Evolutionary conservation across 805 yeast species (phyloP), one percentile per base, ranked within the genome.

Genomic region (Candida nemodendra): DNA sequence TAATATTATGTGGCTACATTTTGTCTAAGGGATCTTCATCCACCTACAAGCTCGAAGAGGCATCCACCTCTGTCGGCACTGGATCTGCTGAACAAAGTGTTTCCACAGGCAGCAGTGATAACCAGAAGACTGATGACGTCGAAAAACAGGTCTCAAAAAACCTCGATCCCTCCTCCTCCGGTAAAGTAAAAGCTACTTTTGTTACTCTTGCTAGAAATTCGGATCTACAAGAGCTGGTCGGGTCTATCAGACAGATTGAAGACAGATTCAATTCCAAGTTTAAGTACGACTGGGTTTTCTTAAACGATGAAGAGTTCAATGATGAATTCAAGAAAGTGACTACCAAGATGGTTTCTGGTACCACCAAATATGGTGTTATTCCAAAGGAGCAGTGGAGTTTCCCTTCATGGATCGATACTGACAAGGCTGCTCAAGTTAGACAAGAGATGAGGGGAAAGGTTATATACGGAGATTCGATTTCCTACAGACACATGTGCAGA

Each of bases 231-330:
- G 72, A 72, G 18, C 63, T 86, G 36, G 64, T 78, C 30, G 74
- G 68, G 22, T 79, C 95, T 6, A 83, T 86, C 43, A 72, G 86
- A 60, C 76, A 81, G 32, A 75, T 90, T 38, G 97, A 91, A 65
- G 97, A 89, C 61, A 72, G 96, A 46, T 91, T 93, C 72, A 91
- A 91, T 69, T 59, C 66, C 13, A 73, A 84, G 32, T 90, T 66
- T 66, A 73, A 84, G 47, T 91, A 91, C 58, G 97, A 95, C 52
- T 91, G 98, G 97, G 93, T 89, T 18, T 93, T 91, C 62, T 71
- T 91, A 53, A 91, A 91, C 62, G 96, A 91, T 59, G 88, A 81
- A 41, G 82, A 74, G 32, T 93, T 91, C 65, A 71, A 78, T 35
- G 89, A 86, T 2, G 93, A 87, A 52, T 91, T 93, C 63, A 86